Base-by-base conservation (phyloP, 306 rosid species). In the Spatholobus suberectus region DNA sequence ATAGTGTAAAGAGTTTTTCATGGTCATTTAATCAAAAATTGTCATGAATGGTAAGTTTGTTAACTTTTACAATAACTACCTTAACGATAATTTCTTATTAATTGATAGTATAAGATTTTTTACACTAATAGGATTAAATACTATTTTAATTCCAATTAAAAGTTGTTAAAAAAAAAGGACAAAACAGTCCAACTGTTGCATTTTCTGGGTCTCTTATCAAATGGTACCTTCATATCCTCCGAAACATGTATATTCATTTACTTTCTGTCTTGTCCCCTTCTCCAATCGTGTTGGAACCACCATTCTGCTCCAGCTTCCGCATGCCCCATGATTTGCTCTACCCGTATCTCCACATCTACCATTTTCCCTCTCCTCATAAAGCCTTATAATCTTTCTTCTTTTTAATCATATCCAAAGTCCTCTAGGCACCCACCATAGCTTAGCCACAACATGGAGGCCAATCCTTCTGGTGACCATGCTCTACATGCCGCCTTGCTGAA, bases 241-340 rank as follows among this genome's bases (percentile, higher is more conserved):
- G 14, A 8, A 35, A 51, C 55, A 5, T 81, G 54, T 4, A 20
- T 20, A n/a, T n/a, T 1, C 9, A 79, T 69, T 46, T 24, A 5
- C 9, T 14, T 26, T n/a, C 46, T 13, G 14, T 59, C n/a, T 17
- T 37, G 40, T 27, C 15, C 49, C 27, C 17, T 40, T 29, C 14
- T 78, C 82, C 52, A 73, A 5, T 54, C 58, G 20, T 75, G 49
- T 82, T 43, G 63, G 84, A 87, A 86, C 87, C 17, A 88, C 81
- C 90, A 69, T 76, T 81, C 85, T 57, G 23, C 41, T 32, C 79
- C 54, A 72, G 40, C 77, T 51, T 44, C 65, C 27, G 1, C 54
- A 62, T n/a, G 8, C 55, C 26, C 43, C 38, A 3, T 40, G 1
- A 41, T 40, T 12, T 2, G 11, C 17, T 41, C 10, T 21, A 21